These are phyloP conservation scores for Plantago lanceolata DNA, from an alignment of 305 asterid species.

Conservation along the genomic window DNA sequence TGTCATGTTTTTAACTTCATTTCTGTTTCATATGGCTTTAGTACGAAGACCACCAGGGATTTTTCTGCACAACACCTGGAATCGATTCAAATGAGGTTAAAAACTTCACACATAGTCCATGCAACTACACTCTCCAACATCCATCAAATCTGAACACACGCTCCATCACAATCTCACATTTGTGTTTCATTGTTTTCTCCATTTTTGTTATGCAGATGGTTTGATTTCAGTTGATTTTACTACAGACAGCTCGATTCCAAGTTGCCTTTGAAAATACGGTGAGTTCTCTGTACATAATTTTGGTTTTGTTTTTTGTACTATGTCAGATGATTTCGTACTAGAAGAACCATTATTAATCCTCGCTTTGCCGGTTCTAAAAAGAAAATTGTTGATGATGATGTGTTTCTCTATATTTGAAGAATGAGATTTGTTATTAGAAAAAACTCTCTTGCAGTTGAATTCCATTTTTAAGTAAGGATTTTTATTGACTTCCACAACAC, in stretches of 20 bases:
- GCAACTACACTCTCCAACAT: slow-evolving; percentile 85
- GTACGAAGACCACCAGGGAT: slow-evolving; percentile 89
- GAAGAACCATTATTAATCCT: too few relatives aligned
- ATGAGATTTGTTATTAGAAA: too few relatives aligned
- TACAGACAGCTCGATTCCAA: neutral
- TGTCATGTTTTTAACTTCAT: neutral
- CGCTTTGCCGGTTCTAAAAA: too few relatives aligned
- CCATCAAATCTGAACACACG: slow-evolving; percentile 87
- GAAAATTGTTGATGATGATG: too few relatives aligned
- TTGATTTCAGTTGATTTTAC: slow-evolving; percentile 20
- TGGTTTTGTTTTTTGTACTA: too few relatives aligned
- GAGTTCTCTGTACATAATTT: too few relatives aligned
- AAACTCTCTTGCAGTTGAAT: too few relatives aligned
- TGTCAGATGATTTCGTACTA: too few relatives aligned
- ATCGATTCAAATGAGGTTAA: slow-evolving; percentile 57
- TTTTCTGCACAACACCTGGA: slow-evolving; percentile 91
- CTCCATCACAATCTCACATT: slow-evolving; percentile 74
- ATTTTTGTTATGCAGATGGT: slow-evolving; percentile 23
- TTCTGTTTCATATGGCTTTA: slow-evolving; percentile 24
- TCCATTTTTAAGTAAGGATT: too few relatives aligned
- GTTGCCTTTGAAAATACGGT: too few relatives aligned
- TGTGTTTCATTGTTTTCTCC: neutral
- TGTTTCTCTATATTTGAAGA: too few relatives aligned
- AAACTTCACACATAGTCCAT: slow-evolving; percentile 67
- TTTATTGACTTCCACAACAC: too few relatives aligned